Evolutionary conservation across 2,329 filamentous ascomycete genomes (phyloP).

Genomic region (Rutstroemia sp.): DNA sequence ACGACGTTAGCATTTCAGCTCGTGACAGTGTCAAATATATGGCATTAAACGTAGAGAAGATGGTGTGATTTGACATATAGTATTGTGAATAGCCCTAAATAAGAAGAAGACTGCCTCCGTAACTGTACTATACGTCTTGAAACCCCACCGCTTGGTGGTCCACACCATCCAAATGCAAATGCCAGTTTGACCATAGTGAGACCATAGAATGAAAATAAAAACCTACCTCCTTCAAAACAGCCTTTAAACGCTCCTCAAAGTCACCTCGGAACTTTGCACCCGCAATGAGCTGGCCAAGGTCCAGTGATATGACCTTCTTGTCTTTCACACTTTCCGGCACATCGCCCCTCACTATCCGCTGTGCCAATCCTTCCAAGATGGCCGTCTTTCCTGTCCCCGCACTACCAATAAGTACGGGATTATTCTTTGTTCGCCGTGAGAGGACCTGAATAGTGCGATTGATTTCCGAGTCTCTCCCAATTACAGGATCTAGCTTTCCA

Average conservation of each 20-base stretch:
- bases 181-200: not conserved
- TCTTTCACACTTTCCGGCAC: slow-evolving; percentile 95
- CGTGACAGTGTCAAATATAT: not conserved
- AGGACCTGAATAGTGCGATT: slow-evolving; percentile 91
- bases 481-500: slow-evolving; percentile 92
- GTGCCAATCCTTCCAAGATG: slow-evolving; percentile 81
- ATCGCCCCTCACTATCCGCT: slow-evolving; percentile 84
- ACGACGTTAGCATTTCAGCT: not conserved
- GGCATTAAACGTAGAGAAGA: slow-evolving; percentile 30
- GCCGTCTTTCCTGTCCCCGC: slow-evolving; percentile 87
- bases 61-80: not conserved
- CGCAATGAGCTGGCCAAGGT: slow-evolving; percentile 87
- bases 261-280: slow-evolving; percentile 94
- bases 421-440: slow-evolving; percentile 85
- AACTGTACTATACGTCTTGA: not conserved
- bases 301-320: slow-evolving; percentile 79
- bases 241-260: slow-evolving; percentile 90
- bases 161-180: not conserved
- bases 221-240: slow-evolving; percentile 70
- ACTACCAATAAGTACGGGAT: slow-evolving; percentile 81
- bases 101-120: not conserved
- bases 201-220: not conserved
- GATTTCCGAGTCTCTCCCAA: slow-evolving; percentile 86
- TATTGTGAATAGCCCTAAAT: slow-evolving; percentile 2
- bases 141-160: not conserved